phyloP scores from a whole-genome alignment of 371 early-diverging fungal genomes.

The Mortierella polycephala region DNA sequence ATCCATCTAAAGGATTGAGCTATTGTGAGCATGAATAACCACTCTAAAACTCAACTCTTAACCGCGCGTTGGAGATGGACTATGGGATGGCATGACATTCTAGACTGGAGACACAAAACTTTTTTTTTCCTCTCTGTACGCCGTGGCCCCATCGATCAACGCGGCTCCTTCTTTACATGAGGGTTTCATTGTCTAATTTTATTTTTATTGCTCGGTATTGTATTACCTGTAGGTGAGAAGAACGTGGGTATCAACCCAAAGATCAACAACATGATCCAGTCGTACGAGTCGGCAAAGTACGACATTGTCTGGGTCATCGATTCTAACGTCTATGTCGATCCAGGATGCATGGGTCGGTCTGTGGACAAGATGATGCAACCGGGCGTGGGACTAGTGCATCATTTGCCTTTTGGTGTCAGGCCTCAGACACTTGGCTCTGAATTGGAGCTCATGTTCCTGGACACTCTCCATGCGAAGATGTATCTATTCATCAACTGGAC shows the following conservation, averaged over 20 bases:
- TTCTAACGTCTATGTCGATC: constrained; percentile 84
- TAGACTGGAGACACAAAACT: too few relatives aligned
- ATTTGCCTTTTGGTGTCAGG: constrained; percentile 81
- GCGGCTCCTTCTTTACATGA: too few relatives aligned
- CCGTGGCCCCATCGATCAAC: too few relatives aligned
- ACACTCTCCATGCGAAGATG: constrained; percentile 93
- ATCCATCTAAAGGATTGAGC: too few relatives aligned
- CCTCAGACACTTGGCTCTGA: constrained; percentile 82
- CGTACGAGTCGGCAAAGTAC: constrained; percentile 80
- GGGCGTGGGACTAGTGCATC: constrained; percentile 92
- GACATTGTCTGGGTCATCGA: constrained; percentile 95
- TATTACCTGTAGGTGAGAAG: constrained; percentile 65
- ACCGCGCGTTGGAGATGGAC: too few relatives aligned
- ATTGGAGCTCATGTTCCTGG: constrained; percentile 86
- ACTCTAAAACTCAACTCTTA: too few relatives aligned
- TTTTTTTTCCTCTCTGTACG: too few relatives aligned
- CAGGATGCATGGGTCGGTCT: constrained; percentile 79
- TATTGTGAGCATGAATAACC: too few relatives aligned
- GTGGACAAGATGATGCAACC: constrained; percentile 74
- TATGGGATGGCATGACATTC: too few relatives aligned
- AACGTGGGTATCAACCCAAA: constrained; percentile 91
- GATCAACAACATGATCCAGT: constrained; percentile 89
- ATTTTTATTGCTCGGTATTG: not conserved
- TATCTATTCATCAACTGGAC: constrained; percentile 90
- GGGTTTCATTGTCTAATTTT: not conserved